Base-by-base conservation (phyloP, 2,329 filamentous ascomycete genomes). In the Fonsecaea multimorphosa region DNA sequence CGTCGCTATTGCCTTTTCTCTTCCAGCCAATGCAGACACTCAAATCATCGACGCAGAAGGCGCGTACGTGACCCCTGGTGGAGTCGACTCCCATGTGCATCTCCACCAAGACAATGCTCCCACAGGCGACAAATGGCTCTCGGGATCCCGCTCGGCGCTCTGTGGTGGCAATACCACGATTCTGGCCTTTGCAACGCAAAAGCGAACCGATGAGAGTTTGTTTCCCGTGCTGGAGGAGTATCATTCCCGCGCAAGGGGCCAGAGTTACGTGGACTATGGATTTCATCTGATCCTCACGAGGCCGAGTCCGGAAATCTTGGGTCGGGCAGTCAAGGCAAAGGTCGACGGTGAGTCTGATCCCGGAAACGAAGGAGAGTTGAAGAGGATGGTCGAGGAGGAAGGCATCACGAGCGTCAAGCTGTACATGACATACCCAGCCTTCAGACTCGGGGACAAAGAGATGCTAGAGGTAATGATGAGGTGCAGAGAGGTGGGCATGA, bases 81-180 rank as follows among this genome's bases (percentile, higher is more conserved):
- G 82, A 14, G 76, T 84, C 11, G 82, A 84, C 68, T 78, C 78
- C 2, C 82, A 84, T 71, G 82, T 84, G 1, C 82, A 84, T 67
- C 74, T 84, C 1, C 76, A 78, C 6, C 80, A 84, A 71, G 77
- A 79, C 68, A 80, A 81, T 65, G 74, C 74, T 9, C 77, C 78
- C 0, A 81, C 78, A 0, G 77, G 80, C 3, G 81, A 83, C 63
- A 79, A 76, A 24, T 84, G 78, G 73, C 77, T 82, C 62, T 78
- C 76, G 3, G 85, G 85, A 0, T 83, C 84, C 0, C 78, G 85
- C 8, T 83, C 80, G 24, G 86, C 85, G 3, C 79, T 87, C 60
- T 84, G 84, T 1, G 85, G 86, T 8, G 85, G 85, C 27, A 87
- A 82, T 3, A 88, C 86, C 0, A 87, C 86, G 0, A 78, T 88